Evolutionary conservation across 768 basidiomycete species (phyloP), one percentile per base, ranked within the genome.

Genomic region (Trametes villosa): DNA sequence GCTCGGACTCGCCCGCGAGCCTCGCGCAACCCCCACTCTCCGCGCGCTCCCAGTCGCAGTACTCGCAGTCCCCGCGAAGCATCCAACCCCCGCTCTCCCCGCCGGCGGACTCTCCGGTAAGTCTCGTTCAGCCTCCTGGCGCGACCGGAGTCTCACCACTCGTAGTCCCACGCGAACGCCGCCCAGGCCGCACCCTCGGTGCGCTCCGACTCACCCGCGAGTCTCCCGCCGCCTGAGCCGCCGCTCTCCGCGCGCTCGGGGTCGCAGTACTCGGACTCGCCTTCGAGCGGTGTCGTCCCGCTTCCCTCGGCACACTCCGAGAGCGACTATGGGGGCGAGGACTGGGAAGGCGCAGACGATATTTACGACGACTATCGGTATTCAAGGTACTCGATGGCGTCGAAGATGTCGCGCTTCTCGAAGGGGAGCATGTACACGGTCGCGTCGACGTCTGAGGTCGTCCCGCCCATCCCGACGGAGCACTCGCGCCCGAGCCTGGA

Each of bases 311-410:
- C 55, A n/a, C 61, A 68, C 30, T 66, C 72, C 27, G 70, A 67
- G 34, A 67, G 67, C 41, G 65, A 62, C 22, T 63, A 59, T 24
- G 67, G 63, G 1, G 75, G 75, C 1, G 77, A 78, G 30, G 77
- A 87, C 54, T 90, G 88, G 84, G 89, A 91, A 53, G 84, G 83
- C 24, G 85, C 82, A 9, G 80, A 79, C 1, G 88, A 91, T 64
- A 91, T 92, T 51, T 92, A 92, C 63, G 91, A 92, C 70, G 83
- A 90, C 61, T 92, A 92, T 69, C 81, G 87, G 24, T 91, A 91
- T 63, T 89, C 88, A 20, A 76, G 86, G 6, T 80, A 79, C 53
- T 89, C 87, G 0, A 75, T 84, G 56, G 77, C 77, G 1, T 77
- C 77, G 49, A 75, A 71, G 70, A 63, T 77, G 70, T 78, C 76